Evolutionary conservation across 2,329 filamentous ascomycete species (phyloP), one percentile per base, ranked within the genome.

Genomic region (Pseudomassariella vexata): DNA sequence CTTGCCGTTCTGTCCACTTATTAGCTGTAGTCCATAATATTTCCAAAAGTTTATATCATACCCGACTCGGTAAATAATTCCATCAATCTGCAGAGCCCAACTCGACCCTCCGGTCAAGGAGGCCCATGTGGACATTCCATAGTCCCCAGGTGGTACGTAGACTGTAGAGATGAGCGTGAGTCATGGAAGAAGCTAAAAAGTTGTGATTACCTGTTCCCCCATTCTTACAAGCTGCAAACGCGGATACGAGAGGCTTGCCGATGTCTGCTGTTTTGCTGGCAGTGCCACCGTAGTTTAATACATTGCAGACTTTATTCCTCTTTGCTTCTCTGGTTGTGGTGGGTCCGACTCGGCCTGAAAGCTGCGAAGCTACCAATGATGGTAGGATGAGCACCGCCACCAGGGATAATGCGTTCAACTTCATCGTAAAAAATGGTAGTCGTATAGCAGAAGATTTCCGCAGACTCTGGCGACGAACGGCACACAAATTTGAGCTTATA

Each of bases 121-220:
- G 12, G 23, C 28, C 7, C 20, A 23, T 9, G 19, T 23, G 3
- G 7, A 6, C 19, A 30, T 22, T 8, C 9, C 19, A 14, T 24
- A 30, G 11, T 19, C 23, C 8, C 28, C 28, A 9, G 28, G 20
- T 6, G 28, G 27, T 6, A 30, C 19, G 16, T 30, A 30, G 14
- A 30, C n/a, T n/a, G n/a, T n/a, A n/a, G n/a, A n/a, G n/a, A n/a
- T n/a, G n/a, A n/a, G n/a, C n/a, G n/a, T n/a, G n/a, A n/a, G n/a
- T n/a, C n/a, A n/a, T n/a, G n/a, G n/a, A n/a, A n/a, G n/a, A n/a
- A n/a, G n/a, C n/a, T n/a, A n/a, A n/a, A n/a, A n/a, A n/a, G n/a
- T n/a, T n/a, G n/a, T n/a, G n/a, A n/a, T n/a, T n/a, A n/a, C n/a
- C 28, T 9, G 23, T 19, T 9, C 28, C 19, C 7, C 19, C 28